A percentile compares a stretch with the other conserved stretches of the same genome.
These are phyloP conservation scores for Styphnolobium japonicum DNA, from an alignment of 306 rosid species.

Conservation along the genomic window DNA sequence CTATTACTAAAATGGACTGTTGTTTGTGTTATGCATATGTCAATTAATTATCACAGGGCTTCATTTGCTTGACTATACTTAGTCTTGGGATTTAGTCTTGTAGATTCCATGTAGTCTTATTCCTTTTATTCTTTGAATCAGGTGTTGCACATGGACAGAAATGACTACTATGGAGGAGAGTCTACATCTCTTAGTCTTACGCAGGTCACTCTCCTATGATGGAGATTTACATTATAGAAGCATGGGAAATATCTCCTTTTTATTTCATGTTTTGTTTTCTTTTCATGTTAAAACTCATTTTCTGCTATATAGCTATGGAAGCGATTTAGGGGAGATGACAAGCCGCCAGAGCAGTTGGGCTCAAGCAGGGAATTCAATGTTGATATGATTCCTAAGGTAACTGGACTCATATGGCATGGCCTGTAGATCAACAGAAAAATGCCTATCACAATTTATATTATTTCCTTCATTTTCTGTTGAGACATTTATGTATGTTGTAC, in stretches of 20 bases:
- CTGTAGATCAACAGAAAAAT: not conserved
- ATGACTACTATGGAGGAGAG: constrained; percentile 84
- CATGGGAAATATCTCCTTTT: not conserved
- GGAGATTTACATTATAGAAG: not conserved
- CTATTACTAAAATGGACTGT: not conserved
- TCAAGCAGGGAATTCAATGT: constrained; percentile 74
- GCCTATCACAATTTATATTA: not conserved
- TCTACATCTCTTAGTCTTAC: constrained; percentile 72
- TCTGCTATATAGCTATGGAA: constrained; percentile 61
- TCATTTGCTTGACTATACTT: too few species aligned
- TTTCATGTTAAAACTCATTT: constrained; percentile 8
- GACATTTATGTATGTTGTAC: not conserved
- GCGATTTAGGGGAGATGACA: constrained; percentile 62
- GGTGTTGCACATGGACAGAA: constrained; percentile 86
- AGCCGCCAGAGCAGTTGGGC: constrained; percentile 50
- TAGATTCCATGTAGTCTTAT: not conserved
- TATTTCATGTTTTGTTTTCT: not conserved
- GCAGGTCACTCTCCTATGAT: constrained; percentile 46
- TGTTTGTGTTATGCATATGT: not conserved
- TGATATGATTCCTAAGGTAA: constrained; percentile 88
- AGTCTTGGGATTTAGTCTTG: not conserved
- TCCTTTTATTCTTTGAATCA: constrained; percentile 30
- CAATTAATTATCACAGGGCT: not conserved
- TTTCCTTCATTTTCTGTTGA: not conserved
- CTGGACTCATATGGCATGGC: not conserved